A percentile compares a stretch with the other conserved stretches of the same genome.
Evolutionary conservation across 2,329 filamentous ascomycete genomes (phyloP).

Genomic region (Mariannaea elegans): DNA sequence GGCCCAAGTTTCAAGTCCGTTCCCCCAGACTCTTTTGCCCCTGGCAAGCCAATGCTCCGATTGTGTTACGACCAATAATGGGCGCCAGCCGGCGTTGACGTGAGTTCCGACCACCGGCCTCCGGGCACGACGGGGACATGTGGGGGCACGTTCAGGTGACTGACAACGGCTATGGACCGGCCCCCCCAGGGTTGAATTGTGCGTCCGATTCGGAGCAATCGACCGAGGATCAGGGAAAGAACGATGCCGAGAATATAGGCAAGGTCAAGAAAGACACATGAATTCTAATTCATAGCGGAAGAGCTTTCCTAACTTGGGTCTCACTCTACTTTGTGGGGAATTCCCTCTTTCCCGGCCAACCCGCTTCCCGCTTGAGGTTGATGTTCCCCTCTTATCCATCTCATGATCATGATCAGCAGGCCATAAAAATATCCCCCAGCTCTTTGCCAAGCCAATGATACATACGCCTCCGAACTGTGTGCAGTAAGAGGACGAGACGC

Average conservation of each 20-base stretch:
- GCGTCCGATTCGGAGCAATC: conserved; percentile 6
- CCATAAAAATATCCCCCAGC: background rate
- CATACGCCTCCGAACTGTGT: too few species aligned
- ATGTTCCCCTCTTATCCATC: conserved; percentile 33
- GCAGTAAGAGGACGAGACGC: background rate
- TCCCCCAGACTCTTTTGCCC: background rate
- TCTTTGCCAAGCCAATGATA: too few species aligned
- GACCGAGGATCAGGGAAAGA: background rate
- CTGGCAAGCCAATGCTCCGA: too few species aligned
- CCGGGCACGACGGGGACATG: background rate
- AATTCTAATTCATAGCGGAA: too few species aligned
- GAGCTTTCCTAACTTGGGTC: too few species aligned
- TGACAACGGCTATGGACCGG: conserved; percentile 4
- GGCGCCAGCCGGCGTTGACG: too few species aligned
- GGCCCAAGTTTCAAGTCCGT: conserved; percentile 1
- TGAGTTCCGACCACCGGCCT: background rate
- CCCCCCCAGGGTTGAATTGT: background rate
- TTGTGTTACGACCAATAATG: too few species aligned
- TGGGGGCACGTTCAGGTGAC: background rate
- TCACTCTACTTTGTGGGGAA: too few species aligned
- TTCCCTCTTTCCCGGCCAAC: too few species aligned
- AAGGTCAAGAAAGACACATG: too few species aligned
- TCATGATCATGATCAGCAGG: conserved; percentile 38
- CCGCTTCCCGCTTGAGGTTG: too few species aligned
- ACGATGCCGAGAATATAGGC: background rate